Percentiles rank a stretch among this genome's conserved stretches.
Conservation (phyloP, 768 basidiomycete genomes). For the Lactarius hengduanensis region DNA sequence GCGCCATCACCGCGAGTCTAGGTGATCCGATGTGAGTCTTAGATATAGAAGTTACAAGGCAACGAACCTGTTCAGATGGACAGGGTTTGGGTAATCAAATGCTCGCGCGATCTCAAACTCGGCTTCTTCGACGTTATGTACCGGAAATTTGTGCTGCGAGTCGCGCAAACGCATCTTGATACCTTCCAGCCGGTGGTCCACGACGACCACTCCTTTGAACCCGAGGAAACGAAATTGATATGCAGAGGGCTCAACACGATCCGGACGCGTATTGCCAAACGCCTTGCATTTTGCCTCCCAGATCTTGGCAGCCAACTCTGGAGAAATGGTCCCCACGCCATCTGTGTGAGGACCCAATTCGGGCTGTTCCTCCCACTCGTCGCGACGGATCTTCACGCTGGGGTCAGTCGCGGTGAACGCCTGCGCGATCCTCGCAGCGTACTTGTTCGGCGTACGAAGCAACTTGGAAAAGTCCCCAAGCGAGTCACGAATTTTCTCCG, state of each 20-base stretch:
- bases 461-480: constrained; percentile 66
- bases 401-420: constrained; percentile 82
- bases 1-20: constrained; percentile 73
- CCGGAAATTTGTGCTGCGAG: constrained; percentile 77
- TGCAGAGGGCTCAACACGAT: constrained; percentile 34
- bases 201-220: constrained; percentile 76
- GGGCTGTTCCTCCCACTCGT: constrained; percentile 61
- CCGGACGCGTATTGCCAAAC: too few relatives aligned
- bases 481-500: constrained; percentile 55
- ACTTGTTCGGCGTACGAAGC: constrained; percentile 60
- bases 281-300: constrained; percentile 42
- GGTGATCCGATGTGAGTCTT: not conserved
- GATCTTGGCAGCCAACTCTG: constrained; percentile 53
- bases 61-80: constrained; percentile 69
- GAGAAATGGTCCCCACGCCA: constrained; percentile 78
- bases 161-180: constrained; percentile 67
- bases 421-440: constrained; percentile 79
- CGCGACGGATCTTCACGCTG: constrained; percentile 52
- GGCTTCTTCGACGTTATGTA: constrained; percentile 41
- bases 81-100: constrained; percentile 56
- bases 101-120: constrained; percentile 75
- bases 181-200: constrained; percentile 58
- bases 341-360: constrained; percentile 72
- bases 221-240: constrained; percentile 81
- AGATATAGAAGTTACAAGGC: not conserved